Conservation (phyloP, 2,329 filamentous ascomycete genomes). For the Sporothrix brasiliensis region DNA sequence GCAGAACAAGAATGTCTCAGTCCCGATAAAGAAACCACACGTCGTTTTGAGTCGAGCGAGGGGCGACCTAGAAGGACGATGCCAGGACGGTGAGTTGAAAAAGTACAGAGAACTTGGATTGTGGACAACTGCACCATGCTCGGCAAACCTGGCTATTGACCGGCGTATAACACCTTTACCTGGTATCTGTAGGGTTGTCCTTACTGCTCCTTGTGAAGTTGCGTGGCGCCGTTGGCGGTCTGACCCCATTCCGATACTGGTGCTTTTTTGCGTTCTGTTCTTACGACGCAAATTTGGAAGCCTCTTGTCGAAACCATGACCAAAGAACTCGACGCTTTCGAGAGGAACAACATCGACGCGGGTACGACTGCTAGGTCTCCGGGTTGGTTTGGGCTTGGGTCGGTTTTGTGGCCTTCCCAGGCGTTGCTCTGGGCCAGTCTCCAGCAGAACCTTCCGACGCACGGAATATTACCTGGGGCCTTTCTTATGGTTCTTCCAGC, state of each 20-base stretch:
- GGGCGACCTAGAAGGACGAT: not conserved
- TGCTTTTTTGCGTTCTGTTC: not conserved
- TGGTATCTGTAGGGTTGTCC: slow-evolving; percentile 5
- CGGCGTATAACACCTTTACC: not conserved
- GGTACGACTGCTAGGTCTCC: not conserved
- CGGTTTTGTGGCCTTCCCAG: not conserved
- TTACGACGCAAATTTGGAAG: not conserved
- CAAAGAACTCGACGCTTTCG: not conserved
- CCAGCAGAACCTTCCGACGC: too few species aligned
- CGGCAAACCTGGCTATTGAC: not conserved
- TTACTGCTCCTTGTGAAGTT: not conserved
- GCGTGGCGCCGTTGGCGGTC: not conserved
- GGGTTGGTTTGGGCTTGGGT: not conserved
- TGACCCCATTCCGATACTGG: not conserved
- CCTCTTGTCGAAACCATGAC: not conserved
- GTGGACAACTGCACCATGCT: not conserved
- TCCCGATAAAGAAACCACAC: not conserved
- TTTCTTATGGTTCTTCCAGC: not conserved
- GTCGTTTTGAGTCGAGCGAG: not conserved
- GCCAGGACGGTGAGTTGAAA: slow-evolving; percentile 3
- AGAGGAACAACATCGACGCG: not conserved
- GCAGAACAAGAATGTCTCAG: not conserved
- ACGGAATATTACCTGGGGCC: too few species aligned
- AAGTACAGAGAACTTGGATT: not conserved
- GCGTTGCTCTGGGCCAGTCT: not conserved